Conservation (phyloP, 2,329 filamentous ascomycete genomes). For the Arachnomyces sp. region DNA sequence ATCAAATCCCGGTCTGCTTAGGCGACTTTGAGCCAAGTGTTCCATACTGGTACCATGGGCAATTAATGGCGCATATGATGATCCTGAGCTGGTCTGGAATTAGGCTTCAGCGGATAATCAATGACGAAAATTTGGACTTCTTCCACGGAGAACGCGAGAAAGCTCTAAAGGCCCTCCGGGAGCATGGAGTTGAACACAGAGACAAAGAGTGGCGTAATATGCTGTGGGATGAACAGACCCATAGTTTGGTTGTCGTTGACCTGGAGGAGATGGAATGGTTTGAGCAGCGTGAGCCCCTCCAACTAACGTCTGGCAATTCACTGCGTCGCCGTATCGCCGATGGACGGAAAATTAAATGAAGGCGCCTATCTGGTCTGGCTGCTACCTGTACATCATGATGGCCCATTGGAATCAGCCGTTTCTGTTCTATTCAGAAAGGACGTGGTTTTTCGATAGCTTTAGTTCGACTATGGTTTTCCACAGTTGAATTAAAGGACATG, state of each 20-base stretch:
- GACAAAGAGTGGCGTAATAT: constrained; percentile 21
- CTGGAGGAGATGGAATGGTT: constrained; percentile 20
- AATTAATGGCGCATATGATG: too few species aligned
- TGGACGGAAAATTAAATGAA: too few species aligned
- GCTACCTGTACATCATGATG: too few species aligned
- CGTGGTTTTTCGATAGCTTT: too few species aligned
- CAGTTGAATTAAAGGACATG: constrained; percentile 16
- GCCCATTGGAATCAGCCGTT: too few species aligned
- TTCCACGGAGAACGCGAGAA: constrained; percentile 13
- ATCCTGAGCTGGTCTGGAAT: too few species aligned
- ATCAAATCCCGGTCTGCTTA: too few species aligned
- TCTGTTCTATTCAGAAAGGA: too few species aligned
- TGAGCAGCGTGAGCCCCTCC: constrained; percentile 12
- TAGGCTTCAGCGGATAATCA: constrained; percentile 13
- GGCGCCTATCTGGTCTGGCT: too few species aligned
- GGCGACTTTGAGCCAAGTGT: too few species aligned
- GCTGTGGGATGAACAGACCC: constrained; percentile 14
- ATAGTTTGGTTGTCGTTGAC: constrained; percentile 17
- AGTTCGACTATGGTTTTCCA: constrained; percentile 9
- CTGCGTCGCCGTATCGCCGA: constrained; percentile 3
- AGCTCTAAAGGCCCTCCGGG: constrained; percentile 10
- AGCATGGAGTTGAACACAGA: constrained; percentile 13
- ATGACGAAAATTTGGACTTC: constrained; percentile 10
- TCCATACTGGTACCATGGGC: too few species aligned
- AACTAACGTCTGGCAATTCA: constrained; percentile 11